Percentiles rank a stretch among this genome's conserved stretches.
phyloP scores from a whole-genome alignment of 805 yeast species.

The Yarrowia osloensis region DNA sequence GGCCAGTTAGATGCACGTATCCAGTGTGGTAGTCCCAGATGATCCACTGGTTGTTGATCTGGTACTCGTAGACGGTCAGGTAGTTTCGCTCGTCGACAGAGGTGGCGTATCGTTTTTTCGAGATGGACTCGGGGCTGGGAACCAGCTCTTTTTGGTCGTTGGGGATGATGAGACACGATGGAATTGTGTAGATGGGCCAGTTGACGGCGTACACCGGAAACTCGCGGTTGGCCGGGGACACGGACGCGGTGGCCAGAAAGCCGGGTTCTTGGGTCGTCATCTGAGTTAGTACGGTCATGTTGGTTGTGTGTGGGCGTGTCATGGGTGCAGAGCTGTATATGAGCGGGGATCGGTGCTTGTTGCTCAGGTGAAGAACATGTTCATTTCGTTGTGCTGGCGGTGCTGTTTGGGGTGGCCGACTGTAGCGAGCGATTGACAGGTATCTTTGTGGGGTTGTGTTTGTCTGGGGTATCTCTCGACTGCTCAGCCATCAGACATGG shows the following conservation, averaged over 20 bases:
- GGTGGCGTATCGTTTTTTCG: constrained; percentile 55
- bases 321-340: background rate
- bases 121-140: constrained; percentile 35
- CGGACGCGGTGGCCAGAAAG: constrained; percentile 24
- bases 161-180: constrained; percentile 31
- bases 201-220: constrained; percentile 36
- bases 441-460: background rate
- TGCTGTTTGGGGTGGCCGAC: background rate
- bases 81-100: constrained; percentile 70
- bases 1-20: constrained; percentile 81
- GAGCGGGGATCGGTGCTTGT: background rate
- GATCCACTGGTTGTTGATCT: constrained; percentile 67
- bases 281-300: constrained; percentile 13
- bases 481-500: background rate
- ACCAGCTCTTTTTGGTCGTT: constrained; percentile 30
- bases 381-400: background rate
- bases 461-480: background rate
- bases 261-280: constrained; percentile 22
- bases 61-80: constrained; percentile 71
- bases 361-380: background rate
- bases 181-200: constrained; percentile 39
- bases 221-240: constrained; percentile 17
- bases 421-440: background rate
- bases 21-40: constrained; percentile 88
- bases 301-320: too few relatives aligned